Percentiles rank a stretch among this genome's conserved stretches.
Conservation (phyloP, 345 rosid genomes). For the Salix purpurea region DNA sequence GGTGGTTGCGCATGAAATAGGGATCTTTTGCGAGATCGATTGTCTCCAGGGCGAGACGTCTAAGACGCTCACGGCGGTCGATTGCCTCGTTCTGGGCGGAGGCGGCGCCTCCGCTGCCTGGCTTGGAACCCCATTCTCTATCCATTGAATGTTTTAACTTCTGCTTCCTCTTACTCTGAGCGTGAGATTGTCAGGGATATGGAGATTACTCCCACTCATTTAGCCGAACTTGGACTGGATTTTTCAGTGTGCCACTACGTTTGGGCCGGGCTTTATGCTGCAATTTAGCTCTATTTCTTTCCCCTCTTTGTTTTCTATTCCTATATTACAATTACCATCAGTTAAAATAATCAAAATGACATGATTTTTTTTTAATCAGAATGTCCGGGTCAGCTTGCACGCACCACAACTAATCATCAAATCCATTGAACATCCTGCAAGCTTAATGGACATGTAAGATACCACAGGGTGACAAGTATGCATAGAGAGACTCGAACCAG, state of each 20-base stretch:
- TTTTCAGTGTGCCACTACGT: not conserved
- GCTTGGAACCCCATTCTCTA: conserved; percentile 98
- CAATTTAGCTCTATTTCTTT: too few species aligned
- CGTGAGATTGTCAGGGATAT: not conserved
- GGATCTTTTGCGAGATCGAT: conserved; percentile 98
- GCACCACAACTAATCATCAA: too few species aligned
- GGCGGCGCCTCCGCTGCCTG: conserved; percentile 97
- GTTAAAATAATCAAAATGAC: too few species aligned
- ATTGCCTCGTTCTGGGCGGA: conserved; percentile 93
- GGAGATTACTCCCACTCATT: too few species aligned
- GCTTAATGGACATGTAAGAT: too few species aligned
- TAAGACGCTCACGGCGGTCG: conserved; percentile 97
- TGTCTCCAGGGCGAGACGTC: conserved; percentile 94
- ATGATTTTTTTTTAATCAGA: too few species aligned
- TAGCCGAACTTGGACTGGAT: not conserved
- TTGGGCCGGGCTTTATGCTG: not conserved
- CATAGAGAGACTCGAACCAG: too few species aligned
- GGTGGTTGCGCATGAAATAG: conserved; percentile 97
- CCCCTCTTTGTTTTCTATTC: too few species aligned
- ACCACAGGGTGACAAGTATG: fast-evolving
- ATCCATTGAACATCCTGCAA: too few species aligned
- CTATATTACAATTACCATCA: too few species aligned
- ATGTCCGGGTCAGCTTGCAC: too few species aligned
- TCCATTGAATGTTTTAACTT: conserved; percentile 42
- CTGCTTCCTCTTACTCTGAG: not conserved